Base-by-base conservation (phyloP, 768 basidiomycete genomes). In the Lactarius hengduanensis region DNA sequence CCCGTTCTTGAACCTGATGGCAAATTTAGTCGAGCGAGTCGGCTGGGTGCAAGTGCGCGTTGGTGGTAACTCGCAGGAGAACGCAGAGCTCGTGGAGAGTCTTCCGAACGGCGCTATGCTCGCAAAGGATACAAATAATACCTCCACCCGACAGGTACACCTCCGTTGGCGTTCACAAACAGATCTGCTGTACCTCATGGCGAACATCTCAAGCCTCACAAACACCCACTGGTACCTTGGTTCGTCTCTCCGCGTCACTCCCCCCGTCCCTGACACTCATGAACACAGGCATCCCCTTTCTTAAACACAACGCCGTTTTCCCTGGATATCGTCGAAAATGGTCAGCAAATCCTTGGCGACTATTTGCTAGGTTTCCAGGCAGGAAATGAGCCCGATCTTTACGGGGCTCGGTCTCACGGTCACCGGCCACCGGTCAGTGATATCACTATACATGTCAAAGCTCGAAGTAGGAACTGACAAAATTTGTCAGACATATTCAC, bases 301-400 rank as follows among this genome's bases (percentile, higher is more conserved):
- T 86, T 88, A 72, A 82, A 88, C 58, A 83, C 84, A 11, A 68
- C 77, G 43, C 76, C 86, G 72, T 82, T 82, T 78, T 77, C 82
- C 1, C 72, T 87, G 9, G 74, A 73, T 28, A 85, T 89, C 40
- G 88, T 85, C 5, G 81, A 85, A 72, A 73, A 81, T 30, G 84
- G 84, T 3, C 81, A 90, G 72, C 67, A 73, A 10, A 86, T 91
- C 63, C 78, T 92, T 2, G 91, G 91, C 2, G 76, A 82, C 57
- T 78, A 84, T 63, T 75, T 92, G 16, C 74, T 88, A 16, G 91
- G 87, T 0, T 74, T 89, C 10, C 87, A 90, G 73, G 83, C 86
- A 4, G 90, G 87, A 3, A 91, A 94, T 72, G 91, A 92, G 75
- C 91, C 91, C 16, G 91, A 94, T 78, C 82, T 92, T 69, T 93